phyloP scores from a whole-genome alignment of 2,329 filamentous ascomycete species.

The Cordyceps cicadae region DNA sequence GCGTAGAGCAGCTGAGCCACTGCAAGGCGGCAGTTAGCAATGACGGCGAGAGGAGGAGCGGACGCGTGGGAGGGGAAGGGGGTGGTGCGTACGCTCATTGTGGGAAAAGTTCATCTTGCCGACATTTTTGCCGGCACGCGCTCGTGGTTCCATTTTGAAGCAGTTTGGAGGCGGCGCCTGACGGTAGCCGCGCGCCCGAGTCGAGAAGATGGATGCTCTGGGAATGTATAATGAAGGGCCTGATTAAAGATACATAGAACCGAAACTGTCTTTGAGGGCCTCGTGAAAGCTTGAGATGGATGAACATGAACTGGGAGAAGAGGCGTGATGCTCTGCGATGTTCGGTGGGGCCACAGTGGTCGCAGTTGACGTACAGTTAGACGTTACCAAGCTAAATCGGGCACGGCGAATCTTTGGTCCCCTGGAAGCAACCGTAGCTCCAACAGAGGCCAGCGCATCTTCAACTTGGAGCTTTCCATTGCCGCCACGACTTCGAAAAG shows the following conservation, averaged over 20 bases:
- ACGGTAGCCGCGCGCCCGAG: neutral
- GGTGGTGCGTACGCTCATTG: conserved; percentile 53
- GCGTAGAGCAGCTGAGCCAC: conserved; percentile 69
- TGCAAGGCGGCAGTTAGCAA: conserved; percentile 23
- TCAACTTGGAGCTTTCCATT: neutral
- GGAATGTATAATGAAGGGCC: neutral
- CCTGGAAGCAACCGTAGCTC: conserved; percentile 7
- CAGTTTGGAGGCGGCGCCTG: neutral
- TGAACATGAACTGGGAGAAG: neutral
- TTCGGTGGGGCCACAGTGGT: neutral
- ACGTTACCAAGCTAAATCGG: neutral
- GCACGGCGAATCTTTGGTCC: conserved; percentile 32
- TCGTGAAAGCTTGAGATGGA: neutral
- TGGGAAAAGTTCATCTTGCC: conserved; percentile 73
- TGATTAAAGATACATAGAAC: neutral
- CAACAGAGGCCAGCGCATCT: conserved; percentile 6
- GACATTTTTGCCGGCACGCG: conserved; percentile 70
- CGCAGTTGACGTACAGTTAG: conserved; percentile 12
- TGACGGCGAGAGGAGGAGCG: neutral
- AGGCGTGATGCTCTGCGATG: neutral
- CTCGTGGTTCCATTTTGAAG: conserved; percentile 59
- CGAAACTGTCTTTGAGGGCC: neutral
- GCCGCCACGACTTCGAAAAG: neutral
- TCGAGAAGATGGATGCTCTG: neutral
- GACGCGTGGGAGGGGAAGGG: neutral